phyloP scores from a whole-genome alignment of 495 filamentous ascomycete genomes.

The Xylaria telfairii region DNA sequence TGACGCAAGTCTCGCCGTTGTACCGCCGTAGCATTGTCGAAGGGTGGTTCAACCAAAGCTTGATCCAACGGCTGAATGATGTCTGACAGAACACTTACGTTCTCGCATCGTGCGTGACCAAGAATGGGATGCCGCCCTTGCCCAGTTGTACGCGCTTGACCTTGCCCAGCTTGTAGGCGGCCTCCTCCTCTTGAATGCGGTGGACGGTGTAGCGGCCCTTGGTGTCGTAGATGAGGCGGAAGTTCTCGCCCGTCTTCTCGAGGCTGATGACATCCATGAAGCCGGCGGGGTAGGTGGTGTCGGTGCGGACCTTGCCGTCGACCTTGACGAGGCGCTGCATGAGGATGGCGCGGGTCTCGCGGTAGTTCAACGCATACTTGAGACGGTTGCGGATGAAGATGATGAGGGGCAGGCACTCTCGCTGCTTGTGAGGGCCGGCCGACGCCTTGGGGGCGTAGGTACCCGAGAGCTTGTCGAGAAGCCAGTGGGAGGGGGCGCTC shows the following conservation, averaged over 20 bases:
- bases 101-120: conserved; percentile 99
- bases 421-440: conserved; percentile 97
- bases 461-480: conserved; percentile 98
- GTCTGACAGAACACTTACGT: conserved; percentile 93
- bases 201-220: conserved; percentile 99
- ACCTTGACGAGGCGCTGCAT: conserved; percentile 99
- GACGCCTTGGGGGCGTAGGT: conserved; percentile 96
- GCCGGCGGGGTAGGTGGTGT: conserved; percentile 94
- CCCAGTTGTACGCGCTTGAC: conserved; percentile 99
- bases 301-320: conserved; percentile 98
- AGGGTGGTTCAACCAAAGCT: conserved; percentile 79
- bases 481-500: conserved; percentile 98
- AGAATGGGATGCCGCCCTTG: conserved; percentile 99
- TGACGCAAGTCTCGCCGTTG: background rate
- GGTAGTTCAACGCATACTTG: conserved; percentile 99
- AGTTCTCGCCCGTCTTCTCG: conserved; percentile 99
- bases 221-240: conserved; percentile 99
- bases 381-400: conserved; percentile 99
- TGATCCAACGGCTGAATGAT: conserved; percentile 99
- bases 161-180: conserved; percentile 98
- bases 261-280: conserved; percentile 99
- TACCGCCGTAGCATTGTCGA: conserved; percentile 29
- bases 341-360: conserved; percentile 95
- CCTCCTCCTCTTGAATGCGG: conserved; percentile 97
- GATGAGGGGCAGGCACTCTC: conserved; percentile 98